Percentiles rank a stretch among this genome's conserved stretches.
Evolutionary conservation across 345 rosid genomes (phyloP).

Genomic region (Citrus trifoliata): DNA sequence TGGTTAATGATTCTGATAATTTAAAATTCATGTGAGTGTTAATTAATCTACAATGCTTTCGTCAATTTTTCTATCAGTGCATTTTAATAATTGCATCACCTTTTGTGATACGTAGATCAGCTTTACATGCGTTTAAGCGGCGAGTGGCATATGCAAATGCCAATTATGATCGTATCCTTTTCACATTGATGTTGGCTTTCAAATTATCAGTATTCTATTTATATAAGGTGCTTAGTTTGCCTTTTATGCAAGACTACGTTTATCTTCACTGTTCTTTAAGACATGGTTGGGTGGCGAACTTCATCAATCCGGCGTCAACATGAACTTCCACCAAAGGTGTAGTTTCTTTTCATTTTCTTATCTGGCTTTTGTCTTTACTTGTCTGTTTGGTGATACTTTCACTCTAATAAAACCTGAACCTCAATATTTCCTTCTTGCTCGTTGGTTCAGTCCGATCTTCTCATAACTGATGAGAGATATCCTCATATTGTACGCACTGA

Average conservation of each 20-base stretch:
- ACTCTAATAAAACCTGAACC: not conserved
- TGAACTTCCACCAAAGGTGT: conserved; percentile 88
- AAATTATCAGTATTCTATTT: conserved; percentile 6
- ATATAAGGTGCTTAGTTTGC: not conserved
- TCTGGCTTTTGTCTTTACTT: not conserved
- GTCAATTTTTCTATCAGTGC: not conserved
- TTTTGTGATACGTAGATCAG: conserved; percentile 59
- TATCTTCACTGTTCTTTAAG: conserved; percentile 49
- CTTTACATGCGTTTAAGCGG: conserved; percentile 75
- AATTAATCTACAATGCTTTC: not conserved
- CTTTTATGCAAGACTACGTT: conserved; percentile 12
- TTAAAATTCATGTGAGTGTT: conserved; percentile 70
- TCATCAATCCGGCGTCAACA: conserved; percentile 81
- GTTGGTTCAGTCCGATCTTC: conserved; percentile 62
- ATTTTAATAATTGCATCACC: conserved; percentile 8
- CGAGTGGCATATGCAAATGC: conserved; percentile 94
- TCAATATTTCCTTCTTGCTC: conserved; percentile 1
- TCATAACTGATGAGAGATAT: conserved; percentile 60
- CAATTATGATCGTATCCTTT: conserved; percentile 84
- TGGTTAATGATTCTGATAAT: conserved; percentile 71
- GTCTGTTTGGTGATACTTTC: not conserved
- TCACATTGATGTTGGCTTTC: conserved; percentile 10
- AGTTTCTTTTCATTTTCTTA: not conserved
- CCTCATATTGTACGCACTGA: conserved; percentile 76
- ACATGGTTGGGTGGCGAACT: conserved; percentile 95